Evolutionary conservation across 2,329 filamentous ascomycete genomes (phyloP).

Genomic region (Colletotrichum sp.): DNA sequence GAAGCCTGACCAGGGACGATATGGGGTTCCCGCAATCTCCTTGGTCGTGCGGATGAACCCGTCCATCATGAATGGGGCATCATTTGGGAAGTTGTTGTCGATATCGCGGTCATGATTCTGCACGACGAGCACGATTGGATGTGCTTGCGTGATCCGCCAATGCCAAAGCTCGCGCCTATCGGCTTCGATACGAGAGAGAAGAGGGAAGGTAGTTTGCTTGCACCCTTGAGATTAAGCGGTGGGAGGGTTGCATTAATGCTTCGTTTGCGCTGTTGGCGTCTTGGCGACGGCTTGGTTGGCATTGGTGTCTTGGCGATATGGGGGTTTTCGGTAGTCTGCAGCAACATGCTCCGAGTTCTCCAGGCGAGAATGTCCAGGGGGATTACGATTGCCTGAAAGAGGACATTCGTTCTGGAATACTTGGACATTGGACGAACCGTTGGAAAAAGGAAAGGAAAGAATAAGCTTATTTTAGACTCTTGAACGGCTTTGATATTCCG

Average conservation of each 20-base stretch:
- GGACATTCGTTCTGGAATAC: background rate
- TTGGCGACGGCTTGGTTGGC: conserved; percentile 2
- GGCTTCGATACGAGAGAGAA: background rate
- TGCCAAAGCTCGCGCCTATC: background rate
- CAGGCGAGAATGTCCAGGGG: background rate
- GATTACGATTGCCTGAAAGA: background rate
- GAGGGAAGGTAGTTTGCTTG: conserved; percentile 14
- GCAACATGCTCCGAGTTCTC: background rate
- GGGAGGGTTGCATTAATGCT: conserved; percentile 1
- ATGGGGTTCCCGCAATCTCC: background rate
- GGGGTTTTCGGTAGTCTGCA: background rate
- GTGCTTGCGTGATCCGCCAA: conserved; percentile 4
- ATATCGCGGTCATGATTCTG: background rate
- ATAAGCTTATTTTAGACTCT: conserved; percentile 7
- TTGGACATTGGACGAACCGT: background rate
- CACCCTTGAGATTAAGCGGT: background rate
- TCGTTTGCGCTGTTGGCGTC: conserved; percentile 5
- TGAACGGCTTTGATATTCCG: background rate
- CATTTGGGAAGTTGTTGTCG: background rate
- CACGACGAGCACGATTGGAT: background rate
- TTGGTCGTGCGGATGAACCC: background rate
- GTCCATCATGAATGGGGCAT: background rate
- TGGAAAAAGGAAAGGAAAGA: background rate
- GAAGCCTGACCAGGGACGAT: background rate
- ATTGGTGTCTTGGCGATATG: background rate